These are phyloP conservation scores for Mucor ambiguus DNA, from an alignment of 371 early-diverging fungal species.

Conservation along the genomic window DNA sequence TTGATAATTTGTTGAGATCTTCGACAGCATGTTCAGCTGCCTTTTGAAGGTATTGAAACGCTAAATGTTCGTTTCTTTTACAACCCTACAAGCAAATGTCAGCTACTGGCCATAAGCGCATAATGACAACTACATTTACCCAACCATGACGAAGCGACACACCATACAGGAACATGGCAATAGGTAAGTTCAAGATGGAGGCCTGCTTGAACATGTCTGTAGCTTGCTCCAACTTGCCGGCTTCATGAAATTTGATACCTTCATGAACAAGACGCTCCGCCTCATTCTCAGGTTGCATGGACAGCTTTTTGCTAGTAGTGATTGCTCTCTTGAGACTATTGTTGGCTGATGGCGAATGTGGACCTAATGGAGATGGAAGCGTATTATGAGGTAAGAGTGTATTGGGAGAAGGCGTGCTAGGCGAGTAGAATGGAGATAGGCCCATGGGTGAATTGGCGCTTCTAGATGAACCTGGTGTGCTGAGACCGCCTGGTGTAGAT, in stretches of 20 bases:
- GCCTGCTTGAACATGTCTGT: conserved; percentile 73
- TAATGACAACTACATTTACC: conserved; percentile 30
- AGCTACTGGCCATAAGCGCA: background rate
- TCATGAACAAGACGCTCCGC: conserved; percentile 41
- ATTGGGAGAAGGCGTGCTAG: conserved; percentile 20
- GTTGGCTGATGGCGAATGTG: background rate
- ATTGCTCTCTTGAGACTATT: background rate
- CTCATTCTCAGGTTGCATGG: conserved; percentile 13
- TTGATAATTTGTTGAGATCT: conserved; percentile 36
- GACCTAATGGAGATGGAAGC: conserved; percentile 12
- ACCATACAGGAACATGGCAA: conserved; percentile 83
- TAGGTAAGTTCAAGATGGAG: conserved; percentile 62
- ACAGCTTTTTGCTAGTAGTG: conserved; percentile 13
- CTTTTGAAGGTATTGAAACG: conserved; percentile 74
- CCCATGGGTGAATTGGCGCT: conserved; percentile 18
- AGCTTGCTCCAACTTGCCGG: conserved; percentile 67
- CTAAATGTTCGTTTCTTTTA: conserved; percentile 62
- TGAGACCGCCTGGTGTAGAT: conserved; percentile 14
- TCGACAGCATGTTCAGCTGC: conserved; percentile 77
- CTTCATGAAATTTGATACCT: conserved; percentile 71
- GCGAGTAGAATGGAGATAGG: conserved; percentile 20
- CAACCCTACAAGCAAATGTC: conserved; percentile 54
- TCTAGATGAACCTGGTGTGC: conserved; percentile 21
- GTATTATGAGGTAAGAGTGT: conserved; percentile 3
- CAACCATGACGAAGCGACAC: conserved; percentile 88